Evolutionary conservation across 352 stramenopile species (phyloP).

Genomic region (Globisporangium iwayamae): DNA sequence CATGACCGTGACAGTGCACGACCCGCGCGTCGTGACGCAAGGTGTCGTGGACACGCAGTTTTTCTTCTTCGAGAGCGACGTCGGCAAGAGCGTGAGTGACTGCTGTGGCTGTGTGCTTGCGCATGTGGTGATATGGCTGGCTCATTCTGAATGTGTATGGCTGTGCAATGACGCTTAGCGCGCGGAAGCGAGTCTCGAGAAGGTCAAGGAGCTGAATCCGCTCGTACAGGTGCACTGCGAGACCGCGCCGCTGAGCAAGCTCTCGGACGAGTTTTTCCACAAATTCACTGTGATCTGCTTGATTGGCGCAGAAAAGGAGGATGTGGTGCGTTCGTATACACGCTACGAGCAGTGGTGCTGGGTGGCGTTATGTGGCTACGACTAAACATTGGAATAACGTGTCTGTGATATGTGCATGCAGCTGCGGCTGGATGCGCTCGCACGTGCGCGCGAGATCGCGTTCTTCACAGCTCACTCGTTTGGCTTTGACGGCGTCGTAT

Average conservation of each 20-base stretch:
- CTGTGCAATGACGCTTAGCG: slow-evolving; percentile 31
- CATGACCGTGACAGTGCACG: slow-evolving; percentile 92
- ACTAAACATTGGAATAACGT: not conserved
- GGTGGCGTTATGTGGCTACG: not conserved
- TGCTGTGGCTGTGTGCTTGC: not conserved
- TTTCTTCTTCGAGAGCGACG: slow-evolving; percentile 67
- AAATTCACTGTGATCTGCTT: slow-evolving; percentile 87
- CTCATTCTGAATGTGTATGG: slow-evolving; percentile 15
- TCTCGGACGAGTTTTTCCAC: slow-evolving; percentile 75
- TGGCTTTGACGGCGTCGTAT: slow-evolving; percentile 76
- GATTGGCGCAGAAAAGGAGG: slow-evolving; percentile 36
- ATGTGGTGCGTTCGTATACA: slow-evolving; percentile 26
- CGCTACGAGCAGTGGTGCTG: not conserved
- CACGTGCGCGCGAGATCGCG: slow-evolving; percentile 44
- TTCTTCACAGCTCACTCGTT: slow-evolving; percentile 80
- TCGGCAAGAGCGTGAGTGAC: slow-evolving; percentile 66
- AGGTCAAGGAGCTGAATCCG: slow-evolving; percentile 94
- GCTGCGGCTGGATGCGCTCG: slow-evolving; percentile 59
- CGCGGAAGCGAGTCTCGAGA: slow-evolving; percentile 68
- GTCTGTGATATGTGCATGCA: slow-evolving; percentile 11
- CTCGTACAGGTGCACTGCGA: slow-evolving; percentile 86
- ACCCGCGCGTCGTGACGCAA: slow-evolving; percentile 53
- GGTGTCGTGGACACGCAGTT: slow-evolving; percentile 75
- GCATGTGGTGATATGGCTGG: not conserved
- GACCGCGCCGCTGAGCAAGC: slow-evolving; percentile 45